A percentile compares a stretch with the other conserved stretches of the same genome.
Conservation (phyloP, 371 early-diverging fungal species). For the Saksenaea vasiformis region DNA sequence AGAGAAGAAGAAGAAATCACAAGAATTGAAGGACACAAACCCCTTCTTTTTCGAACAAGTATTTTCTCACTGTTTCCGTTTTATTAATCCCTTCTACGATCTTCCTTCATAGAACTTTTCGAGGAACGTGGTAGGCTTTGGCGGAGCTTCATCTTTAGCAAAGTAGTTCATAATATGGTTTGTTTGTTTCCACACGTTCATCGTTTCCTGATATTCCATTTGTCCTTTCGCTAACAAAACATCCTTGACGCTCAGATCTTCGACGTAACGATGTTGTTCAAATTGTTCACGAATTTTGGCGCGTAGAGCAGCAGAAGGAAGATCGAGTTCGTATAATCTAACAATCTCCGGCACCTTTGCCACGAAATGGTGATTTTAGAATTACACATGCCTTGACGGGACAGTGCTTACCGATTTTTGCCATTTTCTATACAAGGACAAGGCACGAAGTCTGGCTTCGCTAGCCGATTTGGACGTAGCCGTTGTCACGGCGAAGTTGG, state of each 20-base stretch:
- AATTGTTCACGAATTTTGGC: constrained; percentile 91
- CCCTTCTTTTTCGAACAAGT: background rate
- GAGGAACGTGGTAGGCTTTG: constrained; percentile 78
- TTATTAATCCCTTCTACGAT: constrained; percentile 31
- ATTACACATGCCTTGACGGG: background rate
- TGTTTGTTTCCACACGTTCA: constrained; percentile 95
- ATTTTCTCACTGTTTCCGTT: background rate
- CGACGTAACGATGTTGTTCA: constrained; percentile 84
- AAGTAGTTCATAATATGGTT: constrained; percentile 93
- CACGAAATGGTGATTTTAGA: background rate
- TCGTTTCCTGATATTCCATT: constrained; percentile 89
- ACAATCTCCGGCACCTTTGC: constrained; percentile 80
- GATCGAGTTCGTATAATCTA: constrained; percentile 76
- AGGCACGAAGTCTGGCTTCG: constrained; percentile 59
- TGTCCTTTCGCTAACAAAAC: constrained; percentile 87
- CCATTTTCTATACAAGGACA: constrained; percentile 67
- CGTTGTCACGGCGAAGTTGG: constrained; percentile 57
- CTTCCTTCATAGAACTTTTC: constrained; percentile 85
- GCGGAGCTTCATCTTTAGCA: constrained; percentile 72
- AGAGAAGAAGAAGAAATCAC: background rate
- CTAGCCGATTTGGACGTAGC: constrained; percentile 57
- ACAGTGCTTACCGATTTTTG: constrained; percentile 59
- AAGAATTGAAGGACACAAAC: background rate
- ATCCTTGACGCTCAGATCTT: constrained; percentile 80
- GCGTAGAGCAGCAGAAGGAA: constrained; percentile 75